These are phyloP conservation scores for Chalaropsis thielavioides DNA, from an alignment of 2,329 filamentous ascomycete genomes.

Conservation along the genomic window DNA sequence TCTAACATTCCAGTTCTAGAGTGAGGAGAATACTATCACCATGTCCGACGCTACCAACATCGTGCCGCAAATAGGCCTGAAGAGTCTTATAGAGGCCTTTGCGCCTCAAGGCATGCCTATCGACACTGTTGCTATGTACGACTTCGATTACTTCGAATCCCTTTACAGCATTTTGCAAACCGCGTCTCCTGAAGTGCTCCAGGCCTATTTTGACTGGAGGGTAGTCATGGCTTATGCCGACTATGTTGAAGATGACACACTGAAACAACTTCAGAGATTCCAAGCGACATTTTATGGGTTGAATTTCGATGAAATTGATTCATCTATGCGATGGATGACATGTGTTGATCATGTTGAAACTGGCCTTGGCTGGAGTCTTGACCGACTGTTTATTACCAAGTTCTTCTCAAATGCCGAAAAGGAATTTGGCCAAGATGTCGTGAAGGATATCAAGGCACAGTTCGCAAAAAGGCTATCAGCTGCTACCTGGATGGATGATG, in stretches of 20 bases:
- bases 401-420: constrained; percentile 53
- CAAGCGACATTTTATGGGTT: constrained; percentile 45
- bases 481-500: constrained; percentile 50
- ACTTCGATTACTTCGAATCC: constrained; percentile 45
- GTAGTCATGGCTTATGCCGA: constrained; percentile 38
- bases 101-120: constrained; percentile 23
- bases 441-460: constrained; percentile 52
- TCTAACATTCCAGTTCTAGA: not conserved
- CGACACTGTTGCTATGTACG: constrained; percentile 42
- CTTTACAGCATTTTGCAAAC: constrained; percentile 40
- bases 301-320: constrained; percentile 42
- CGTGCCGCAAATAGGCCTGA: constrained; percentile 41
- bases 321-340: constrained; percentile 49
- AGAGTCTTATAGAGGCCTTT: constrained; percentile 36
- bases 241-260: constrained; percentile 42
- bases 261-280: constrained; percentile 46
- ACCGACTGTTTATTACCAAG: constrained; percentile 55
- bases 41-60: constrained; percentile 41
- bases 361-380: constrained; percentile 52
- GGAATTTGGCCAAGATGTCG: constrained; percentile 50
- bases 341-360: constrained; percentile 45
- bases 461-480: constrained; percentile 46
- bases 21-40: constrained; percentile 38
- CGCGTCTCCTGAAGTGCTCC: constrained; percentile 40
- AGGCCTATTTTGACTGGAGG: constrained; percentile 51